phyloP scores from a whole-genome alignment of 2,329 filamentous ascomycete genomes.

The Ascocoryne sarcoides region DNA sequence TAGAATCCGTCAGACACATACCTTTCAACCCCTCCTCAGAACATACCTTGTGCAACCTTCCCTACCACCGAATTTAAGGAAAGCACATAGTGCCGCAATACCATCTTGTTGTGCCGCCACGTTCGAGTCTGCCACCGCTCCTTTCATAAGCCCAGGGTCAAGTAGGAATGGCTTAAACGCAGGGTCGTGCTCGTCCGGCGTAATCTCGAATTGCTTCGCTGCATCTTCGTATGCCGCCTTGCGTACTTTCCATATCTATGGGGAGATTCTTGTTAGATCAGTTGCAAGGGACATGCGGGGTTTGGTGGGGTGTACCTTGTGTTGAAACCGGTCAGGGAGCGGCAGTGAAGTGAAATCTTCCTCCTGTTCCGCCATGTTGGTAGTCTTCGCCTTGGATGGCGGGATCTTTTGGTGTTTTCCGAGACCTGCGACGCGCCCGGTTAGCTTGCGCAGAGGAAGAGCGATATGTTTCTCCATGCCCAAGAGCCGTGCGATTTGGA shows the following conservation, averaged over 20 bases:
- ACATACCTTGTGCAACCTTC: slow-evolving; percentile 63
- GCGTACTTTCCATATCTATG: slow-evolving; percentile 86
- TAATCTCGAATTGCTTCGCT: slow-evolving; percentile 74
- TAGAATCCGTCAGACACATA: slow-evolving; percentile 8
- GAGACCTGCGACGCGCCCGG: slow-evolving; percentile 18
- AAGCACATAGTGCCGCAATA: slow-evolving; percentile 77
- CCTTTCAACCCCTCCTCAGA: neutral
- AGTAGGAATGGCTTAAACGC: slow-evolving; percentile 81
- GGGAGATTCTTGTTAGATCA: slow-evolving; percentile 17
- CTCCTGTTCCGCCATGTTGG: slow-evolving; percentile 67
- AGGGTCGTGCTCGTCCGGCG: slow-evolving; percentile 76
- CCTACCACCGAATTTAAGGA: slow-evolving; percentile 80
- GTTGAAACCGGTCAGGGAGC: slow-evolving; percentile 69
- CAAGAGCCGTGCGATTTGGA: neutral
- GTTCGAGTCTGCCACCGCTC: slow-evolving; percentile 86
- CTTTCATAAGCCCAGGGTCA: slow-evolving; percentile 83
- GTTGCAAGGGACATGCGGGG: slow-evolving; percentile 3
- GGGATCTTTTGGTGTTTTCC: slow-evolving; percentile 13
- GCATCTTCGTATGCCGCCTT: slow-evolving; percentile 94
- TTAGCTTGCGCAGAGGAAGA: slow-evolving; percentile 21
- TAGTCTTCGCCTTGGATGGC: slow-evolving; percentile 2
- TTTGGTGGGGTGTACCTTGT: slow-evolving; percentile 50
- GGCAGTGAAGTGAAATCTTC: slow-evolving; percentile 77
- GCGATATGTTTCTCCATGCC: slow-evolving; percentile 15
- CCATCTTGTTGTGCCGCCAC: slow-evolving; percentile 95